Percentiles rank a stretch among this genome's conserved stretches.
Conservation (phyloP, 441 rosid species). For the Erodium trifolium region DNA sequence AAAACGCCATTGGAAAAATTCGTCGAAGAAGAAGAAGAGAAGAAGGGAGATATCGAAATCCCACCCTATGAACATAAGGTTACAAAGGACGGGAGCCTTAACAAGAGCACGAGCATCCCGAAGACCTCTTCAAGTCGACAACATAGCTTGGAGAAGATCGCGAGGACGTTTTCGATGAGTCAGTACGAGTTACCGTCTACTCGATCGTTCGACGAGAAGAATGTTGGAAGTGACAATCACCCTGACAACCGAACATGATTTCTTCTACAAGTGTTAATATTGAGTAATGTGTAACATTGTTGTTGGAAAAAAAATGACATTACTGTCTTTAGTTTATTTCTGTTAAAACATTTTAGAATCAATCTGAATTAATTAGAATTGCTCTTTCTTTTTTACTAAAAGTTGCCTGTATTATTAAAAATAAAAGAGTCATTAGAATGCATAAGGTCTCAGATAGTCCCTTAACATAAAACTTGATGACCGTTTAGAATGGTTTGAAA, state of each 20-base stretch:
- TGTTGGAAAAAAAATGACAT: too few species aligned
- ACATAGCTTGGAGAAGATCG: conserved; percentile 24
- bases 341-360: too few species aligned
- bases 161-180: conserved; percentile 27
- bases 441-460: too few species aligned
- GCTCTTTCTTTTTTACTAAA: too few species aligned
- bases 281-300: not conserved
- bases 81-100: conserved; percentile 17
- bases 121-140: conserved; percentile 22
- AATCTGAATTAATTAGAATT: too few species aligned
- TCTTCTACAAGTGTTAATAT: too few species aligned
- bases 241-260: not conserved
- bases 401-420: too few species aligned
- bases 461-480: too few species aligned
- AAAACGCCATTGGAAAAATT: conserved; percentile 13
- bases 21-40: conserved; percentile 24
- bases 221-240: not conserved
- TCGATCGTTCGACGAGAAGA: not conserved
- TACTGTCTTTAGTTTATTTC: too few species aligned
- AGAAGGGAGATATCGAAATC: conserved; percentile 25
- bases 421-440: too few species aligned
- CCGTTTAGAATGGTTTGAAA: too few species aligned
- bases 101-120: conserved; percentile 31
- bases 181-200: conserved; percentile 22
- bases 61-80: not conserved